phyloP scores from a whole-genome alignment of 1,139 yeast species.

The Geotrichum restrictum region DNA sequence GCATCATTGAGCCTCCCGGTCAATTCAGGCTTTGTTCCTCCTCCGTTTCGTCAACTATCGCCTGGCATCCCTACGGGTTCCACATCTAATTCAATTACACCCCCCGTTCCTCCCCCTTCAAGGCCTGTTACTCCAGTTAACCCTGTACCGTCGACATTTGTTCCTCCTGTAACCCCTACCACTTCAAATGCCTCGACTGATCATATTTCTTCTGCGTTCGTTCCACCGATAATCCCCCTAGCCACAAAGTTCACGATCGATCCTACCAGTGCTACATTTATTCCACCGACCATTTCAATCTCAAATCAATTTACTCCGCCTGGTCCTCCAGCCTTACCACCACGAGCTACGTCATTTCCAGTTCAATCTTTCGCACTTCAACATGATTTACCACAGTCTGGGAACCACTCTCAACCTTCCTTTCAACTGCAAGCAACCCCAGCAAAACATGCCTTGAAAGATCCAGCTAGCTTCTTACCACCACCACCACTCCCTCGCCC shows the following conservation, averaged over 20 bases:
- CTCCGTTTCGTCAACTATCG: slow-evolving; percentile 17
- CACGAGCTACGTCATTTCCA: slow-evolving; percentile 4
- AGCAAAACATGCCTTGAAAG: slow-evolving; percentile 16
- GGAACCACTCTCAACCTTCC: neutral
- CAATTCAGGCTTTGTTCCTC: slow-evolving; percentile 10
- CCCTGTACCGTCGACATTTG: slow-evolving; percentile 4
- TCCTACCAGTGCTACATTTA: neutral
- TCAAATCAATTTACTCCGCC: slow-evolving; percentile 1
- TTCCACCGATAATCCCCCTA: neutral
- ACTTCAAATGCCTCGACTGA: neutral
- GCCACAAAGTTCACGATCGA: neutral
- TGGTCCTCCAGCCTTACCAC: slow-evolving; percentile 12
- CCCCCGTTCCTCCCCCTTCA: slow-evolving; percentile 16
- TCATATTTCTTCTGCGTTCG: neutral
- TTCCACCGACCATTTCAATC: slow-evolving; percentile 5
- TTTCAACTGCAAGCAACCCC: neutral
- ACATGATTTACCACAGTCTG: too few relatives aligned
- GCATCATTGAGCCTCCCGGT: neutral
- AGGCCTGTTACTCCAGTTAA: slow-evolving; percentile 18
- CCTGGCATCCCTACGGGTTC: slow-evolving; percentile 2
- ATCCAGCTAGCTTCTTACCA: slow-evolving; percentile 14
- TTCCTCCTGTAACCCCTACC: slow-evolving; percentile 17
- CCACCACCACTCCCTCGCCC: slow-evolving; percentile 19
- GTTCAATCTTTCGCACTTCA: too few relatives aligned
- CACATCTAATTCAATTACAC: neutral